Evolutionary conservation across 176 grass and related monocot genomes (phyloP).

Genomic region (Avena sativa): DNA sequence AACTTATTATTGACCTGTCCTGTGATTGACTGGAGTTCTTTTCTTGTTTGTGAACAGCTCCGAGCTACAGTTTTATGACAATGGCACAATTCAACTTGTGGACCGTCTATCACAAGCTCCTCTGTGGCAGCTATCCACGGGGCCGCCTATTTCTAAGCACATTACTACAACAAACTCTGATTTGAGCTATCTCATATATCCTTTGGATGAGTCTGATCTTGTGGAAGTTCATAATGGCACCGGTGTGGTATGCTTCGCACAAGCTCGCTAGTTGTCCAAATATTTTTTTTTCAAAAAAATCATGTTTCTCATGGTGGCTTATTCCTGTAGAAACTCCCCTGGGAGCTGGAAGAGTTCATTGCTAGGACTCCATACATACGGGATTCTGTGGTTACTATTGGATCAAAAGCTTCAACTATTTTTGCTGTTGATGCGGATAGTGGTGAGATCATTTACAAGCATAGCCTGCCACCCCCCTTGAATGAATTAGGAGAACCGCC

Average conservation of each 20-base stretch:
- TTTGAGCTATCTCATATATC: conserved; percentile 58
- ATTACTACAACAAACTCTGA: conserved; percentile 33
- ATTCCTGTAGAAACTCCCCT: conserved; percentile 70
- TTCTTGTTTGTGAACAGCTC: conserved; percentile 37
- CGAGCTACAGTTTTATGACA: conserved; percentile 46
- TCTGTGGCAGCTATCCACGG: conserved; percentile 59
- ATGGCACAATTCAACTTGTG: conserved; percentile 63
- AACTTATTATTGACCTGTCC: conserved; percentile 8
- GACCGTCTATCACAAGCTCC: conserved; percentile 45
- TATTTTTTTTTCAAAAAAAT: neutral
- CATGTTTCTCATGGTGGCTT: conserved; percentile 28
- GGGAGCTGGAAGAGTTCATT: conserved; percentile 84
- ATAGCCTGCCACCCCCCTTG: conserved; percentile 57
- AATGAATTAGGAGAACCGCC: conserved; percentile 55
- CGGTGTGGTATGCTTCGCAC: conserved; percentile 58
- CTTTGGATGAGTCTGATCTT: conserved; percentile 40
- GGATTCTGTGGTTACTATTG: conserved; percentile 81
- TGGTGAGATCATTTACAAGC: conserved; percentile 80
- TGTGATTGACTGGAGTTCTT: conserved; percentile 24
- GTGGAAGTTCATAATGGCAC: conserved; percentile 53
- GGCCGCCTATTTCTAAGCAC: conserved; percentile 50
- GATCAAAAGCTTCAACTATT: conserved; percentile 81
- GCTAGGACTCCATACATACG: conserved; percentile 75
- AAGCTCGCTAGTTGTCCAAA: neutral
- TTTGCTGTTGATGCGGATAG: conserved; percentile 75